These are phyloP conservation scores for Geum urbanum DNA, from an alignment of 306 rosid species.

Conservation along the genomic window DNA sequence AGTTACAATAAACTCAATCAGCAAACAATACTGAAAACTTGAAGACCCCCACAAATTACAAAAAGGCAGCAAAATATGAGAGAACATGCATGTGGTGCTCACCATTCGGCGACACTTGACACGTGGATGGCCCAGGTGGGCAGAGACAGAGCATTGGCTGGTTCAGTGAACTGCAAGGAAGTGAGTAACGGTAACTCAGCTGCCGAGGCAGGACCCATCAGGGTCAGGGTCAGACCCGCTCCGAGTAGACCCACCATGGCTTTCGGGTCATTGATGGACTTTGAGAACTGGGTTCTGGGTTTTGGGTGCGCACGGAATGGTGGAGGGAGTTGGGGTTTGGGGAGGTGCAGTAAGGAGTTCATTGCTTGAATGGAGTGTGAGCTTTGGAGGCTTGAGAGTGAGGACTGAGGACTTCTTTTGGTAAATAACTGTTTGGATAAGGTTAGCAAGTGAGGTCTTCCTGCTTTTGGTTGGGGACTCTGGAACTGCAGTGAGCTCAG, in stretches of 20 bases:
- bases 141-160: constrained; percentile 83
- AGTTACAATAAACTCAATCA: neutral
- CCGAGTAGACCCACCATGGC: constrained; percentile 41
- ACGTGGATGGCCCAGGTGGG: constrained; percentile 96
- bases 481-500: too few relatives aligned
- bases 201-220: constrained; percentile 53
- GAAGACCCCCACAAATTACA: neutral
- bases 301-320: neutral
- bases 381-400: neutral
- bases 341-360: constrained; percentile 25
- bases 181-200: constrained; percentile 37
- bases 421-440: constrained; percentile 7
- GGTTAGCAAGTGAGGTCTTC: neutral
- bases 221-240: constrained; percentile 40
- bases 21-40: neutral
- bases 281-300: neutral
- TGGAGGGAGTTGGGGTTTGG: constrained; percentile 26
- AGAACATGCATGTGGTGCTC: neutral
- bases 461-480: too few relatives aligned
- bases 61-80: too few relatives aligned
- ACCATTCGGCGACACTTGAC: constrained; percentile 91
- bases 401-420: neutral
- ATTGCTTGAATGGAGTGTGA: constrained; percentile 31
- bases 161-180: constrained; percentile 56
- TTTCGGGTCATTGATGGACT: constrained; percentile 13